Base-by-base conservation (phyloP, 176 grass and related monocot genomes). In the Ensete ventricosum region DNA sequence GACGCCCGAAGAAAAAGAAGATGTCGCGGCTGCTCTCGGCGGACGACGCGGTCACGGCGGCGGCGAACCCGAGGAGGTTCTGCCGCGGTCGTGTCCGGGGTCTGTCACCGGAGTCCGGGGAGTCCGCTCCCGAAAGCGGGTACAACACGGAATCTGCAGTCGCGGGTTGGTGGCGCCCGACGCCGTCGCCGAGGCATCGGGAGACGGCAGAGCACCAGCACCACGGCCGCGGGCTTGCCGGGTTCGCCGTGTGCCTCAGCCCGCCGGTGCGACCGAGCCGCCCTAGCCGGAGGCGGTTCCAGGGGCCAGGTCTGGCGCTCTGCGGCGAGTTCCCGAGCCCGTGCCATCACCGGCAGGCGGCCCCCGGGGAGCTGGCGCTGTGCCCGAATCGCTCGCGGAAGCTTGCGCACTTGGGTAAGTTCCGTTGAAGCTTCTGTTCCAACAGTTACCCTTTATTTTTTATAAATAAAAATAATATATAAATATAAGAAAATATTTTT, bases 221-320 rank as follows among this genome's bases (percentile, higher is more conserved):
- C 9, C 85, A 73, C 9, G 55, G 54, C 58, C 50, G 57, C 64
- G 87, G 76, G 7, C 43, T 50, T 3, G 67, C 67, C 0, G 67
- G 67, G 16, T 86, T 92, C 52, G 81, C 87, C 16, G 79, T 92
- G 66, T 96, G 87, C 83, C 85, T 96, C 75, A 96, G 93, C 77
- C 93, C 93, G 66, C 93, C 92, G 2, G 85, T 96, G 71, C 67
- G 89, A 77, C 89, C 93, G 50, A 87, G 83, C 81, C 89, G 81
- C 81, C 89, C 89, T 21, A 77, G 81, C 0, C 87, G 75, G 77
- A 85, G 83, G 64, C 52, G 27, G 27, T 73, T 34, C 58, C 93
- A 92, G 26, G 82, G 71, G 69, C 59, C 81, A 6, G 85, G 84
- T 50, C 22, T 55, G 10, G 62, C 64, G 16, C 88, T 90, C 82